Percentiles rank a stretch among this genome's conserved stretches.
These are phyloP conservation scores for Eucalyptus dawsonii DNA, from an alignment of 345 rosid genomes.

Conservation along the genomic window DNA sequence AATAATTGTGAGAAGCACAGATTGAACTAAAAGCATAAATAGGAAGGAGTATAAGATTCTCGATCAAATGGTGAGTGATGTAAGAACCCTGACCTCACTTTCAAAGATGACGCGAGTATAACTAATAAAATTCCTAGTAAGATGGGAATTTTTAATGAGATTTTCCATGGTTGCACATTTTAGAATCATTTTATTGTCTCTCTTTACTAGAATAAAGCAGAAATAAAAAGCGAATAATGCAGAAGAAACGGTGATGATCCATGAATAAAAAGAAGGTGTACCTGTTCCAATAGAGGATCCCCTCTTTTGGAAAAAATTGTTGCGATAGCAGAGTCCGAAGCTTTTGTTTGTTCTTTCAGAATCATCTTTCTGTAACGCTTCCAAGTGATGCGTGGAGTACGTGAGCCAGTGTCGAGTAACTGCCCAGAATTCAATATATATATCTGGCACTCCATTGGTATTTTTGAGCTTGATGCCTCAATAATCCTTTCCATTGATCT, in stretches of 20 bases:
- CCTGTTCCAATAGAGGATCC: background rate
- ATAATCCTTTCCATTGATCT: background rate
- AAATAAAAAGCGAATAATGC: background rate
- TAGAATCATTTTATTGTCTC: background rate
- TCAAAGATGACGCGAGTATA: no score
- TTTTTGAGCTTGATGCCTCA: background rate
- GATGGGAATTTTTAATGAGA: no score
- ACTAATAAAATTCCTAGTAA: no score
- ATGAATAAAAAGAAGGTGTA: background rate
- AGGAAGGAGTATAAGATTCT: no score
- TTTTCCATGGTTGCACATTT: no score
- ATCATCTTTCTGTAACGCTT: background rate
- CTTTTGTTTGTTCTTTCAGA: background rate
- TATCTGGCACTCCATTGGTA: background rate
- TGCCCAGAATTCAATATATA: no score
- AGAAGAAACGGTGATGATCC: background rate
- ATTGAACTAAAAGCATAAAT: no score
- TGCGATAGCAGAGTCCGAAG: background rate
- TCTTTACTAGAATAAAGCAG: background rate
- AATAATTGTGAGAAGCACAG: no score
- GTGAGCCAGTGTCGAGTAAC: no score
- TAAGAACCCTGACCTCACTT: no score
- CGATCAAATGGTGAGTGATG: no score
- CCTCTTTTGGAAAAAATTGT: fast-evolving
- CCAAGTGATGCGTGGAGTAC: fast-evolving